Conservation (phyloP, 1,139 yeast genomes). For the Geotrichum citri-aurantii region DNA sequence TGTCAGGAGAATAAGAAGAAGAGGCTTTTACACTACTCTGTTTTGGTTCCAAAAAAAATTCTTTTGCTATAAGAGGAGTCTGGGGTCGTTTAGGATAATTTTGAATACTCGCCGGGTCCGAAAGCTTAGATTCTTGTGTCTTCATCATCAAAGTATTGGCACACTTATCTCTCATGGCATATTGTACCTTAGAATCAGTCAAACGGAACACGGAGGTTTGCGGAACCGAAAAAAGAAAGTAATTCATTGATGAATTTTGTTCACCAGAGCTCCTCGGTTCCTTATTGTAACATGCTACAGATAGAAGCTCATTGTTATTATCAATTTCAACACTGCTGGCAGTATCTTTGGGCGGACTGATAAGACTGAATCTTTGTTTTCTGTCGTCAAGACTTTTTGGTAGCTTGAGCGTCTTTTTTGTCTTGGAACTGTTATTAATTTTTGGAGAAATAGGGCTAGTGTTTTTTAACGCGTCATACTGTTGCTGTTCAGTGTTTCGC, state of each 20-base stretch:
- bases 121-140: too few species aligned
- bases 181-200: conserved; percentile 16
- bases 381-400: conserved; percentile 11
- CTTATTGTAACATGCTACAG: neutral
- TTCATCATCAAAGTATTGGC: neutral
- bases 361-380: conserved; percentile 15
- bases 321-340: neutral
- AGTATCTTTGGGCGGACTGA: conserved; percentile 13
- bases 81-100: too few species aligned
- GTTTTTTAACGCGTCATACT: neutral
- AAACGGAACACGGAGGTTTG: conserved; percentile 17
- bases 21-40: too few species aligned
- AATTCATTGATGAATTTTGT: conserved; percentile 7
- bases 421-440: neutral
- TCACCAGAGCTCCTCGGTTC: neutral
- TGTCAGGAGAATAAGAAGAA: too few species aligned
- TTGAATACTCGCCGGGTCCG: too few species aligned
- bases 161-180: conserved; percentile 14
- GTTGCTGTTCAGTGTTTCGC: conserved; percentile 1
- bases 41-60: too few species aligned
- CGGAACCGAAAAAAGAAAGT: conserved; percentile 17
- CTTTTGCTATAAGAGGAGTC: too few species aligned
- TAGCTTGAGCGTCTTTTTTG: neutral
- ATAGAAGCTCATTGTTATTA: neutral
- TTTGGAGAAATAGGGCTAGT: neutral